phyloP scores from a whole-genome alignment of 495 filamentous ascomycete genomes.

The Penicillium lagena region DNA sequence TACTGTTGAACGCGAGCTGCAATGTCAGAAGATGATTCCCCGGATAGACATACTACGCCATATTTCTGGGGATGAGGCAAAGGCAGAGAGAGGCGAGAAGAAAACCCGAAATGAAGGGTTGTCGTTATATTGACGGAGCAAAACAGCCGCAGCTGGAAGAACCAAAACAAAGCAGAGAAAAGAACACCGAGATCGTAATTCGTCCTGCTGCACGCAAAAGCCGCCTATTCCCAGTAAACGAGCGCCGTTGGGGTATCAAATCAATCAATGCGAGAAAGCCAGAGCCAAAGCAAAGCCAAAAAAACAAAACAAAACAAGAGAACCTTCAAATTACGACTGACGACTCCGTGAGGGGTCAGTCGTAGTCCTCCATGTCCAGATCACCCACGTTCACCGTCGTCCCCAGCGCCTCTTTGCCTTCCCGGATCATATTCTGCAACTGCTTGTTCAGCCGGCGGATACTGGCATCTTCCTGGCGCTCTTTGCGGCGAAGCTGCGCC shows the following conservation, averaged over 20 bases:
- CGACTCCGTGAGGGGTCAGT: no score
- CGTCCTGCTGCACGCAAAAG: conserved; percentile 6
- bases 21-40: no score
- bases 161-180: not conserved
- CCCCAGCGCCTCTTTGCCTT: conserved; percentile 82
- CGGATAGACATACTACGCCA: no score
- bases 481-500: conserved; percentile 58
- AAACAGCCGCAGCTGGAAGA: not conserved
- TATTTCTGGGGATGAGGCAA: no score
- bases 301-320: conserved; percentile 1
- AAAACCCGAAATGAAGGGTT: not conserved
- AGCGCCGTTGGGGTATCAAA: conserved; percentile 21
- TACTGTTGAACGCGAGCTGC: no score
- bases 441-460: conserved; percentile 72
- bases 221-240: conserved; percentile 3
- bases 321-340: not conserved
- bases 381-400: conserved; percentile 71
- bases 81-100: not conserved
- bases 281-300: not conserved
- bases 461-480: conserved; percentile 71
- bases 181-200: conserved; percentile 16
- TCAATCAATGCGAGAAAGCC: conserved; percentile 7
- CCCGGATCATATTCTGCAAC: conserved; percentile 75
- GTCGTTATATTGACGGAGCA: not conserved
- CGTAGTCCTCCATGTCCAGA: conserved; percentile 36